Evolutionary conservation across 495 filamentous ascomycete genomes (phyloP), one percentile per base, ranked within the genome.

Genomic region (Penicillium goetzii): DNA sequence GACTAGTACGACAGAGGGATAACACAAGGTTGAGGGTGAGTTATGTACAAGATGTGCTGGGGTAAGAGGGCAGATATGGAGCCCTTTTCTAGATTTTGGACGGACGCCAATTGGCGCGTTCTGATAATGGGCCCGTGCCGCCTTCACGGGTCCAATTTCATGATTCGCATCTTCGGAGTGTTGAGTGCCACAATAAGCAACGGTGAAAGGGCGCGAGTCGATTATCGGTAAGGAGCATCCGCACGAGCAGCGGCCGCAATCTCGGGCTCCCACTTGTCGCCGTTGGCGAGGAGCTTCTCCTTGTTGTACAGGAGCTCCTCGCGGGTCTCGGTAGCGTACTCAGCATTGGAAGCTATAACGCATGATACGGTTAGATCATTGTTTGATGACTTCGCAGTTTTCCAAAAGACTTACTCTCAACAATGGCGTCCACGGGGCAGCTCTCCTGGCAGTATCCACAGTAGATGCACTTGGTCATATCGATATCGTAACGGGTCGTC

Each of bases 391-490:
- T 30, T 21, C 26, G 2, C 11, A 32, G 11, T 30, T 30, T 21
- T 19, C 15, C 36, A 26, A 33, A 43, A 59, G 33, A 77, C 83
- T 72, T 75, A 86, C 84, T 91, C 78, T 97, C 93, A 47, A 99
- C 95, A 76, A 99, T 98, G 38, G 95, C 95, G 78, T 99, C 95
- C 33, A 98, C 95, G 32, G 95, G 95, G 80, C 95, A 99, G 66
- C 91, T 96, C 83, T 99, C 95, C 81, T 99, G 95, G 85, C 95
- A 99, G 83, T 96, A 96, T 15, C 95, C 95, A 75, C 95, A 99
- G 85, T 98, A 99, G 76, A 99, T 99, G 80, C 95, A 99, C 84
- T 99, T 99, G 74, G 95, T 98, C 95, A 99, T 99, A 83, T 99
- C 95, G 76, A 99, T 97, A 80, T 99, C 95, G 80, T 99, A 99